Base-by-base conservation (phyloP, 805 yeast genomes). In the Barnettozyma populi region DNA sequence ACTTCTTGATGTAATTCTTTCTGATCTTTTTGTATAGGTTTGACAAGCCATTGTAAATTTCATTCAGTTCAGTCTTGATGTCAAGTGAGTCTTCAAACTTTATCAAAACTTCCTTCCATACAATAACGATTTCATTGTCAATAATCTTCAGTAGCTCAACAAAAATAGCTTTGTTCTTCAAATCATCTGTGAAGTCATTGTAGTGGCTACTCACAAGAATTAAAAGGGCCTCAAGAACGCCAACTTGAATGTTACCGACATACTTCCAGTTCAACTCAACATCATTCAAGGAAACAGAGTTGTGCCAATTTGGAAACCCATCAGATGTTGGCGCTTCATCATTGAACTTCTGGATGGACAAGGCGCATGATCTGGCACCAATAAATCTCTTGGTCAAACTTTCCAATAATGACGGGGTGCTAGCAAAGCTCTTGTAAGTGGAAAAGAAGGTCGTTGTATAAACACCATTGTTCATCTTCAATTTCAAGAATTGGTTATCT, bases 231-330 rank as follows among this genome's bases (percentile, higher is more conserved):
- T 87, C 95, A 50, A 90, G 69, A 29, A 90, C 79, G 36, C 95
- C 95, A 35, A 85, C 72, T 60, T 90, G 94, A 38, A 90, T 86
- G 59, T 83, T 87, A 10, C 85, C 81, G 40, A 87, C 81, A 46
- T 80, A 74, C 40, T 74, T 75, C 74, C 84, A 81, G 55, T 84
- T 85, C 31, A 84, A 71, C 3, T 75, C 75, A 0, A 74, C 68
- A 24, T 76, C 69, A 39, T 70, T 69, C 4, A 66, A 44, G 8
- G 60, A 45, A 9, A 67, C 52, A 16, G 52, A 65, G 3, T 61
- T 52, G 32, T 71, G 72, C 94, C 94, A 86, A 36, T 76, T 75
- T 0, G 89, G 90, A 56, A 78, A 78, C 5, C 52, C 36, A 1
- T 51, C 62, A 7, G 53, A 47, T 4, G 50, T 36, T 11, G 9